These are phyloP conservation scores for Suillus placidus DNA, from an alignment of 768 basidiomycete genomes.

Conservation along the genomic window DNA sequence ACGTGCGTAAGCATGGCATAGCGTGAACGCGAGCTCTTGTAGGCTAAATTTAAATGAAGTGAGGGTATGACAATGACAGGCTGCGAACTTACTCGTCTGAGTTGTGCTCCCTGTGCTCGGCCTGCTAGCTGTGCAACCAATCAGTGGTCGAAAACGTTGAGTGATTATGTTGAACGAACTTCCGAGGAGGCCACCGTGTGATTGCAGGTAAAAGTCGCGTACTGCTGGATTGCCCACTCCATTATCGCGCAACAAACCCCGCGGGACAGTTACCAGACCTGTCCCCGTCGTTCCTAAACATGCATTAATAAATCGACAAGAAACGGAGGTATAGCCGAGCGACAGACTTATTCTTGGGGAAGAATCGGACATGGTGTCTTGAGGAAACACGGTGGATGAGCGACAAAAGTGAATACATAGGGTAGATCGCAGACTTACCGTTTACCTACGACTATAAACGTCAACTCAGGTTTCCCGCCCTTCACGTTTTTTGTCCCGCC, in stretches of 20 bases:
- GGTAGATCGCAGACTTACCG: slow-evolving; percentile 31
- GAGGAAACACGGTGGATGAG: neutral
- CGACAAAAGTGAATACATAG: neutral
- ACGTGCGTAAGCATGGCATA: slow-evolving; percentile 58
- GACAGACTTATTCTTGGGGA: slow-evolving; percentile 35
- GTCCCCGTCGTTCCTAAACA: slow-evolving; percentile 32
- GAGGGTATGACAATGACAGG: neutral
- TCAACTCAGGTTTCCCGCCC: slow-evolving; percentile 40
- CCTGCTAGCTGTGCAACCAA: slow-evolving; percentile 46
- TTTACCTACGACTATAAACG: slow-evolving; percentile 66
- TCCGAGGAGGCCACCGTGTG: slow-evolving; percentile 57
- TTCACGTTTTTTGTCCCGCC: slow-evolving; percentile 15
- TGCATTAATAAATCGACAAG: neutral
- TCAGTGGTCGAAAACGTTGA: neutral
- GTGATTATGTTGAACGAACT: slow-evolving; percentile 35
- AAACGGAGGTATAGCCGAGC: neutral
- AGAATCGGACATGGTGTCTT: slow-evolving; percentile 59
- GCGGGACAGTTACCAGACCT: slow-evolving; percentile 54
- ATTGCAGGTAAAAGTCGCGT: slow-evolving; percentile 58
- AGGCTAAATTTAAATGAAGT: slow-evolving; percentile 35
- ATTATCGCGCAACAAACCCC: slow-evolving; percentile 51
- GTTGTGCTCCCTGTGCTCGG: slow-evolving; percentile 43
- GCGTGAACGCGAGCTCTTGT: slow-evolving; percentile 48
- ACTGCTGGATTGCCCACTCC: slow-evolving; percentile 49
- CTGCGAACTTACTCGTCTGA: slow-evolving; percentile 29